Conservation (phyloP, 176 grass and related monocot species). For the Avena sativa region DNA sequence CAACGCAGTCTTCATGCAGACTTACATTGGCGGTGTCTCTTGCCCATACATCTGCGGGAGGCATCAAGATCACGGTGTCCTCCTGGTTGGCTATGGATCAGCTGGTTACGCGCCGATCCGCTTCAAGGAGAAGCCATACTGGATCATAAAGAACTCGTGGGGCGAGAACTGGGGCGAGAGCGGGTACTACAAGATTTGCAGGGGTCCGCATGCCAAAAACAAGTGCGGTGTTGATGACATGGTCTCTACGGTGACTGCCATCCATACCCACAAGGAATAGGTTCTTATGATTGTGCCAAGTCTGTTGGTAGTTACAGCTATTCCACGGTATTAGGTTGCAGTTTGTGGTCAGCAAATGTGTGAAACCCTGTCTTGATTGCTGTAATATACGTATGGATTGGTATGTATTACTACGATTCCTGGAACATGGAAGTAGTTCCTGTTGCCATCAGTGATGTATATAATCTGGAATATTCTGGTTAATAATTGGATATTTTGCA, state of each 20-base stretch:
- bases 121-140: slow-evolving; percentile 89
- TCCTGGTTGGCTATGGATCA: slow-evolving; percentile 75
- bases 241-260: slow-evolving; percentile 76
- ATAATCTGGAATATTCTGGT: not conserved
- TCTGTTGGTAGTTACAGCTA: not conserved
- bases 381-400: slow-evolving; percentile 20
- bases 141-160: slow-evolving; percentile 98
- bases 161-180: slow-evolving; percentile 83
- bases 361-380: slow-evolving; percentile 21
- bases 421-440: not conserved
- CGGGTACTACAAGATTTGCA: slow-evolving; percentile 88
- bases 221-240: slow-evolving; percentile 79
- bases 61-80: slow-evolving; percentile 85
- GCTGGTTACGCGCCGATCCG: slow-evolving; percentile 78
- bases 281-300: slow-evolving; percentile 25
- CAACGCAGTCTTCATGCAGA: slow-evolving; percentile 88
- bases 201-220: slow-evolving; percentile 53
- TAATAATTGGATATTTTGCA: not conserved
- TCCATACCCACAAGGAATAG: slow-evolving; percentile 53
- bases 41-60: slow-evolving; percentile 87
- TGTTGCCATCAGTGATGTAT: not conserved
- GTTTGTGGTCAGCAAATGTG: slow-evolving; percentile 22
- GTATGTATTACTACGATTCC: not conserved
- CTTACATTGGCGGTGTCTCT: slow-evolving; percentile 85
- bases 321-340: slow-evolving; percentile 5